These are phyloP conservation scores for Penicillium sp. DNA, from an alignment of 2,329 filamentous ascomycete species.

Conservation along the genomic window DNA sequence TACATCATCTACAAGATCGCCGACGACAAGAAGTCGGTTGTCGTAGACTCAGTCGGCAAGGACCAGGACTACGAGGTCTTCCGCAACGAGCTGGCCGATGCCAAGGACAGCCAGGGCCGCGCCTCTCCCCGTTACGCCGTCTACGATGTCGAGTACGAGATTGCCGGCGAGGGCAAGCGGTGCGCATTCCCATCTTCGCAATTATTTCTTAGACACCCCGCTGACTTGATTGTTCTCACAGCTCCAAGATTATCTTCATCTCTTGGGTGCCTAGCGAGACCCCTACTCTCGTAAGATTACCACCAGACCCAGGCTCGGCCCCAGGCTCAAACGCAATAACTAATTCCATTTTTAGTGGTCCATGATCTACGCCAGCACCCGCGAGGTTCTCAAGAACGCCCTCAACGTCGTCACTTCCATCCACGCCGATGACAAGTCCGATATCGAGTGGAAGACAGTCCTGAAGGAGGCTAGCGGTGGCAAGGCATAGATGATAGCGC, in stretches of 20 bases:
- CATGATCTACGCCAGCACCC: slow-evolving; percentile 54
- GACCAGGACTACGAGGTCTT: slow-evolving; percentile 51
- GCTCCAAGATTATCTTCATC: slow-evolving; percentile 55
- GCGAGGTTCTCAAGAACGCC: slow-evolving; percentile 50
- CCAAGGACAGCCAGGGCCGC: slow-evolving; percentile 46
- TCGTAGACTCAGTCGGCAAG: slow-evolving; percentile 47
- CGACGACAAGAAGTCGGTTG: slow-evolving; percentile 52
- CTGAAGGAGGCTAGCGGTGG: slow-evolving; percentile 43
- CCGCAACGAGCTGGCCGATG: slow-evolving; percentile 46
- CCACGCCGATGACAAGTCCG: slow-evolving; percentile 44
- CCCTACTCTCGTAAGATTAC: slow-evolving; percentile 41
- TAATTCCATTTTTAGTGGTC: slow-evolving; percentile 39
- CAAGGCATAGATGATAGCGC: slow-evolving; percentile 39
- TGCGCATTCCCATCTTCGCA: slow-evolving; percentile 26
- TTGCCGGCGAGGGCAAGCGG: slow-evolving; percentile 51
- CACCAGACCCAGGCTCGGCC: not conserved
- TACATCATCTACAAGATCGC: slow-evolving; percentile 55
- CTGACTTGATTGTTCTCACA: slow-evolving; percentile 28
- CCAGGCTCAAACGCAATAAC: not conserved
- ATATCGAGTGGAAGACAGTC: slow-evolving; percentile 46
- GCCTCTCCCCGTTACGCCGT: slow-evolving; percentile 51
- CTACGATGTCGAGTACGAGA: slow-evolving; percentile 53
- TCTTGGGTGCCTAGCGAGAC: slow-evolving; percentile 47
- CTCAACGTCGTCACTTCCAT: slow-evolving; percentile 45
- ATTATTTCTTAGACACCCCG: not conserved